Evolutionary conservation across 2,329 filamentous ascomycete genomes (phyloP), one percentile per base, ranked within the genome.

Genomic region (Exophiala alcalophila): DNA sequence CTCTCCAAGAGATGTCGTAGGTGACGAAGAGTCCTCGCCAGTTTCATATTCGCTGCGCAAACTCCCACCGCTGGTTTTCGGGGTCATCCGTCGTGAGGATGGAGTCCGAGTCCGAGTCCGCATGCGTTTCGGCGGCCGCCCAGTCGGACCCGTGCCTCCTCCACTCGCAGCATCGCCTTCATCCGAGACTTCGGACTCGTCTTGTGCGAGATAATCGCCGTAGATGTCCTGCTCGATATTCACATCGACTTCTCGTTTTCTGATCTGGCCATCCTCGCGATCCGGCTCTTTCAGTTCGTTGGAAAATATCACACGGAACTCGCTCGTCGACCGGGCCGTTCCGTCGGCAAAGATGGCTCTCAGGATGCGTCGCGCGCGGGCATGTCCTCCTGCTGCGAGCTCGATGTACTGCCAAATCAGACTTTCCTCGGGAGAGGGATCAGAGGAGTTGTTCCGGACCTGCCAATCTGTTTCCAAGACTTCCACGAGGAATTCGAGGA

Each of bases 401-500:
- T 53, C 51, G n/a, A 72, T 63, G 42, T 70, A 73, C 34, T 60
- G 62, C 47, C 62, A 63, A 7, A 73, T 61, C 41, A 73, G 47
- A 35, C 69, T 71, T 9, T 64, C 59, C 18, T 63, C 59, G 5
- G 25, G 63, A 47, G 20, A 61, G 2, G 36, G 8, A 43, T 14
- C 33, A 18, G 25, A 49, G 40, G 27, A 23, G 2, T 15, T 30
- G 12, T 49, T 49, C 8, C 56, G 40, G 4, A 53, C 47, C 34
- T 48, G 44, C 70, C 69, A 73, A 38, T 73, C 70, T 29, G 59
- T 62, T 48, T 70, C 64, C 1, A 73, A 55, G 1, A 67, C 58
- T 10, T 68, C 63, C 37, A 70, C 63, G 61, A 95, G 84, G 49
- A 84, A 81, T 23, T 82, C 77, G 10, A 97, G 70, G 85, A 88